Evolutionary conservation across 495 filamentous ascomycete genomes (phyloP).

Genomic region (Penicillium ochrochloron): DNA sequence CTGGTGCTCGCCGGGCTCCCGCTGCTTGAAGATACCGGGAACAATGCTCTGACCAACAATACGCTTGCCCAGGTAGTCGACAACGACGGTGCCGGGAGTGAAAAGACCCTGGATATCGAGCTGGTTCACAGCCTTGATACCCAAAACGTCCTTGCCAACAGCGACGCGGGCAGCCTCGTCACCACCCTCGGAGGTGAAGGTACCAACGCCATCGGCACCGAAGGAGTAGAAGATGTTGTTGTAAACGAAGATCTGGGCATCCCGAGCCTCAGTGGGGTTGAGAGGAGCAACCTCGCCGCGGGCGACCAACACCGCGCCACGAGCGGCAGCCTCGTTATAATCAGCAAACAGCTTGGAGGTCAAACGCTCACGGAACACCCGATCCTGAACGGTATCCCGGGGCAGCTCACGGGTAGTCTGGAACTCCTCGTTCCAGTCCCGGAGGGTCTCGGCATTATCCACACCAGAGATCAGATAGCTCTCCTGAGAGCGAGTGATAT

Average conservation of each 20-base stretch:
- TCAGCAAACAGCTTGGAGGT: conserved; percentile 96
- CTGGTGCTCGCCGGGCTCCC: conserved; percentile 95
- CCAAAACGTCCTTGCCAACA: conserved; percentile 94
- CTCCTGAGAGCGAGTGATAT: conserved; percentile 90
- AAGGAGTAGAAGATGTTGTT: conserved; percentile 99
- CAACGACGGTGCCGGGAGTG: conserved; percentile 93
- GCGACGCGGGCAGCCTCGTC: conserved; percentile 97
- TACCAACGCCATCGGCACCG: conserved; percentile 95
- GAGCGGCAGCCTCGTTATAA: conserved; percentile 92
- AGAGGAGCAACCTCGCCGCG: conserved; percentile 93
- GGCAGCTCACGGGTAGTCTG: conserved; percentile 94
- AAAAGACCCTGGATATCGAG: conserved; percentile 93
- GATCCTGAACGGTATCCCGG: conserved; percentile 89
- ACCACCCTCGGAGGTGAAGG: conserved; percentile 93
- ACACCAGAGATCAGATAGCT: conserved; percentile 85
- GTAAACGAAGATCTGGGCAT: conserved; percentile 99
- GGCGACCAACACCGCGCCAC: conserved; percentile 91
- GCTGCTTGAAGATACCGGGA: conserved; percentile 98
- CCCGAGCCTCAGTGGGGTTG: conserved; percentile 89
- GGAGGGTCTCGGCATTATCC: conserved; percentile 89
- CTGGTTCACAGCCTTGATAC: conserved; percentile 93
- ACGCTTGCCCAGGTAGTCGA: conserved; percentile 96
- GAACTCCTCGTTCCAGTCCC: conserved; percentile 99
- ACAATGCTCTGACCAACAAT: conserved; percentile 98
- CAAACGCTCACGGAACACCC: conserved; percentile 92